Percentiles rank a stretch among this genome's conserved stretches.
Conservation (phyloP, 352 stramenopile genomes). For the Globisporangium apiculatum region DNA sequence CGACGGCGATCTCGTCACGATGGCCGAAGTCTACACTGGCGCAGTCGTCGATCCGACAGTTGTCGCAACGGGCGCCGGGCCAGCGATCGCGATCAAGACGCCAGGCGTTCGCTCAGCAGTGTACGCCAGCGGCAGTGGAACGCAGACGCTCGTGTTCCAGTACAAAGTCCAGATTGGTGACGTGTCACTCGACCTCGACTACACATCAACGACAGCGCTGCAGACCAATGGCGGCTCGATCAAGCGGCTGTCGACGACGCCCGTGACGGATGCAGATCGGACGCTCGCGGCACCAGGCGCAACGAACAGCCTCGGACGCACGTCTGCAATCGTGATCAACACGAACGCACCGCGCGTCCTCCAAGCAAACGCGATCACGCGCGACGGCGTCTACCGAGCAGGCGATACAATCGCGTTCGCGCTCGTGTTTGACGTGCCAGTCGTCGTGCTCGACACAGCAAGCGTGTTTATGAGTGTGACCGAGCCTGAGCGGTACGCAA, state of each 20-base stretch:
- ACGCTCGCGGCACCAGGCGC: constrained; percentile 36
- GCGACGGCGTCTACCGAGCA: constrained; percentile 50
- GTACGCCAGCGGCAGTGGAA: constrained; percentile 45
- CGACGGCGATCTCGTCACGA: constrained; percentile 32
- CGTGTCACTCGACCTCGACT: constrained; percentile 33
- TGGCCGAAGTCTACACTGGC: constrained; percentile 45
- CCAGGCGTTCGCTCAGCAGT: constrained; percentile 41
- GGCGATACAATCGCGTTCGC: constrained; percentile 39
- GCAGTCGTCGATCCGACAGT: constrained; percentile 29
- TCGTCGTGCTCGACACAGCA: constrained; percentile 26
- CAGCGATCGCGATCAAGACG: constrained; percentile 27
- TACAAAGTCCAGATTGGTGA: constrained; percentile 60
- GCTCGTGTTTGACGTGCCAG: constrained; percentile 44
- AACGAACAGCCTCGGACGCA: constrained; percentile 28
- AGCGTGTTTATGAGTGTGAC: constrained; percentile 28
- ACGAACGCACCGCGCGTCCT: constrained; percentile 35
- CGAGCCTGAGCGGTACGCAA: constrained; percentile 25
- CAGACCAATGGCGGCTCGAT: constrained; percentile 46
- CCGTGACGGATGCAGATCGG: constrained; percentile 41
- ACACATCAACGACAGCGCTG: constrained; percentile 36
- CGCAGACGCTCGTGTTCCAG: constrained; percentile 34
- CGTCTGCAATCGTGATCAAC: constrained; percentile 36
- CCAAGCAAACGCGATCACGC: constrained; percentile 36
- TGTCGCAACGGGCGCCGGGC: background rate
- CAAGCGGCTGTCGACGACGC: constrained; percentile 39